Percentiles rank a stretch among this genome's conserved stretches.
These are phyloP conservation scores for Salix dunnii DNA, from an alignment of 345 rosid genomes.

Conservation along the genomic window DNA sequence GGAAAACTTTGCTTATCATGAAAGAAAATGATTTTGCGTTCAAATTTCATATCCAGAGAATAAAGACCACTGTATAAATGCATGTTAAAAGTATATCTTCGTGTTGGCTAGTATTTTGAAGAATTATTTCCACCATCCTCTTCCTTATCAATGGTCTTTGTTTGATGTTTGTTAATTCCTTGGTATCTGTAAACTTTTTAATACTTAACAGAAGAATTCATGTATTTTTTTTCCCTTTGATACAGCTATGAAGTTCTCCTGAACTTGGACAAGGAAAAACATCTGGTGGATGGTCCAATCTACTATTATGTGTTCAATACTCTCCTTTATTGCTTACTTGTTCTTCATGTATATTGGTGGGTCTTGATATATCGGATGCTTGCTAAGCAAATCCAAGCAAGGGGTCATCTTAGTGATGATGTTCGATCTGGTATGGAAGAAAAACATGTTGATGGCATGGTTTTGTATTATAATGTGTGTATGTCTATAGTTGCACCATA, in stretches of 20 bases:
- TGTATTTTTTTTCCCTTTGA: constrained; percentile 1
- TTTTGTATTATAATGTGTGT: background rate
- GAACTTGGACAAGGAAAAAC: constrained; percentile 23
- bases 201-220: background rate
- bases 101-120: background rate
- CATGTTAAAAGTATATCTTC: background rate
- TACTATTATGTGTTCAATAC: constrained; percentile 28
- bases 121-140: background rate
- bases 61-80: background rate
- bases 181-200: background rate
- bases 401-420: constrained; percentile 34
- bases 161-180: background rate
- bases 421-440: constrained; percentile 31
- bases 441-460: background rate
- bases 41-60: background rate
- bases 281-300: constrained; percentile 28
- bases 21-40: background rate
- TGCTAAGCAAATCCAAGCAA: constrained; percentile 34
- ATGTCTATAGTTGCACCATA: background rate
- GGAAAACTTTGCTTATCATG: background rate
- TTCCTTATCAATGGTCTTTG: background rate
- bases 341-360: constrained; percentile 38
- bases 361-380: constrained; percentile 38
- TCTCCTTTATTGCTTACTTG: constrained; percentile 30
- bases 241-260: constrained; percentile 29